These are phyloP conservation scores for Aquilaria sinensis DNA, from an alignment of 345 rosid genomes.

Conservation along the genomic window DNA sequence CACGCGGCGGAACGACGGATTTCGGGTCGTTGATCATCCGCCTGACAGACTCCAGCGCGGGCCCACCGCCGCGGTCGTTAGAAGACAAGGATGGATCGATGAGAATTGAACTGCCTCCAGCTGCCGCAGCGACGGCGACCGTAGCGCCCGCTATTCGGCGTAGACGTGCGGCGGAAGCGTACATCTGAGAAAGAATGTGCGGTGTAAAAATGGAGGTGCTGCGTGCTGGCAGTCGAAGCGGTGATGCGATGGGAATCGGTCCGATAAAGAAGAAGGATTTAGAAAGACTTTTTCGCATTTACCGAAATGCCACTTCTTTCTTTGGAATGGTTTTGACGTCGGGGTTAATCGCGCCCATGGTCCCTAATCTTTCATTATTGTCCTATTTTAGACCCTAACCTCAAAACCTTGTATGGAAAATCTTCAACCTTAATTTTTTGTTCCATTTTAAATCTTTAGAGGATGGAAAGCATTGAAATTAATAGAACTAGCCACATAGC, in stretches of 20 bases:
- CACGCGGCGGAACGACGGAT: constrained; percentile 62
- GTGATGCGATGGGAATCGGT: constrained; percentile 19
- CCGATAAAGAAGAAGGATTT: neutral
- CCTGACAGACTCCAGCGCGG: constrained; percentile 39
- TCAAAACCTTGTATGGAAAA: too few species aligned
- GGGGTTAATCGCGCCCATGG: too few species aligned
- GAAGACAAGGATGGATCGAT: constrained; percentile 34
- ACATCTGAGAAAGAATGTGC: constrained; percentile 25
- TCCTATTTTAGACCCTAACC: too few species aligned
- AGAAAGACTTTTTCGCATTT: neutral
- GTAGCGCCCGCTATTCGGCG: constrained; percentile 52
- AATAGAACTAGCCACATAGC: too few species aligned
- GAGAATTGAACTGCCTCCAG: constrained; percentile 33
- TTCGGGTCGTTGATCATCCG: constrained; percentile 44
- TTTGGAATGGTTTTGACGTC: too few species aligned
- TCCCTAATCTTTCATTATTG: too few species aligned
- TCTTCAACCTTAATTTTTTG: too few species aligned
- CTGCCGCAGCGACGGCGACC: constrained; percentile 32
- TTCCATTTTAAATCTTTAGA: too few species aligned
- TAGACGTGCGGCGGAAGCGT: constrained; percentile 39
- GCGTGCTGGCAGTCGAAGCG: constrained; percentile 3
- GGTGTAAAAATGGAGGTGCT: constrained; percentile 5
- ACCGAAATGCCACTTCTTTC: constrained; percentile 5
- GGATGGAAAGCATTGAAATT: too few species aligned
- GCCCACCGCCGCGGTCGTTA: constrained; percentile 41